Evolutionary conservation across 2,329 filamentous ascomycete genomes (phyloP), one percentile per base, ranked within the genome.

Genomic region (Nigrograna mackinnonii): DNA sequence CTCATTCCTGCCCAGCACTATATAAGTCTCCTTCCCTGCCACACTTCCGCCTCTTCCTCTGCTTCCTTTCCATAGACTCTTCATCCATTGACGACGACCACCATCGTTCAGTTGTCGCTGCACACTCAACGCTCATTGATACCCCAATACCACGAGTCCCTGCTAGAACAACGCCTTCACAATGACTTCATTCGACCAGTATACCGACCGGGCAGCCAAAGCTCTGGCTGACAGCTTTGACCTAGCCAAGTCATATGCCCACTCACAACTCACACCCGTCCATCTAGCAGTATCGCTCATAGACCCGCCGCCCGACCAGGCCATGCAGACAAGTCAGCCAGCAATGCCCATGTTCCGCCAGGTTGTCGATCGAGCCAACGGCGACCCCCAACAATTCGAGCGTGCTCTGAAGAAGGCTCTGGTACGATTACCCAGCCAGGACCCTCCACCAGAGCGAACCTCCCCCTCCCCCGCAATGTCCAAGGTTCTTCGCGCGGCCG

Each of bases 191-290:
- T 82, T 85, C 61, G 89, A 91, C 85, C 86, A 95, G 67, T 96
- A 96, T 68, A 99, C 94, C 54, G 92, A 97, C 73, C 79, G 88
- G 73, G 94, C 89, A 54, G 88, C 91, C 67, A 89, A 92, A 75
- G 88, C 92, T 61, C 79, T 99, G 66, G 83, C 88, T 61, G 90
- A 96, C 69, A 89, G 91, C 69, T 91, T 94, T 78, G 78, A 82
- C 46, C 79, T 97, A 59, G 91, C 92, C 55, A 85, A 91, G 70
- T 86, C 94, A 74, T 95, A 97, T 68, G 83, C 84, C 28, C 94
- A 99, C 74, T 85, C 90, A 30, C 92, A 99, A 70, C 83, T 97
- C 47, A 79, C 91, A 41, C 94, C 94, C 13, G 73, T 97, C 47
- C 94, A 99, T 69, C 82, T 99, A 39, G 91, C 91, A 33, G 87